Evolutionary conservation across 1,284 basidiomycete genomes (phyloP).

Genomic region (Coniferiporia sulphurascens): DNA sequence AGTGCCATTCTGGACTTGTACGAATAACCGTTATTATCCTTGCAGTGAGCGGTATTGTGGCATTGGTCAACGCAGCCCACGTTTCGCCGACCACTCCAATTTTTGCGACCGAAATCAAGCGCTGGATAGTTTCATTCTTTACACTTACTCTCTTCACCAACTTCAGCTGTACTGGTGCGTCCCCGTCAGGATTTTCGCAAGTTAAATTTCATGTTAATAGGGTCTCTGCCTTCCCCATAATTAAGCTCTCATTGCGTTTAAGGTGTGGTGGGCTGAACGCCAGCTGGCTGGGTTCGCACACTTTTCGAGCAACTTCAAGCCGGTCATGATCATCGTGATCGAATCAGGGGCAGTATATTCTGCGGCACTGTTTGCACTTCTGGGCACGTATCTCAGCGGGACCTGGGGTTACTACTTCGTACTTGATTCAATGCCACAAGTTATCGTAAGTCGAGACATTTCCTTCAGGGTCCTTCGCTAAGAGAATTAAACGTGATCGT

Average conservation of each 20-base stretch:
- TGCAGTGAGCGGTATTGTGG: neutral
- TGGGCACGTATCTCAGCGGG: constrained; percentile 8
- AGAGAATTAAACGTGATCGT: neutral
- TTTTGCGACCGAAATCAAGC: constrained; percentile 21
- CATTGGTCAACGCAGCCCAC: neutral
- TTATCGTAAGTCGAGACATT: constrained; percentile 14
- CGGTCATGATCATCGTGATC: constrained; percentile 13
- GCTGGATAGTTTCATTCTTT: constrained; percentile 16
- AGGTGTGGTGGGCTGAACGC: constrained; percentile 12
- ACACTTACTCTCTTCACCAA: constrained; percentile 20
- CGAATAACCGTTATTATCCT: neutral
- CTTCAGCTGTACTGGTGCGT: constrained; percentile 22
- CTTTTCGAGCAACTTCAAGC: neutral
- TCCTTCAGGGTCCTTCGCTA: neutral
- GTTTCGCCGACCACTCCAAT: neutral
- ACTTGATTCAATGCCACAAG: constrained; percentile 14
- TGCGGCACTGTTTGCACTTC: constrained; percentile 11
- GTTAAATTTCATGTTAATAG: neutral
- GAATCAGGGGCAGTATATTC: constrained; percentile 18
- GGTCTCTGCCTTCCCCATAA: neutral
- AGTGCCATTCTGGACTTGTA: neutral
- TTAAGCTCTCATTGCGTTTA: constrained; percentile 14
- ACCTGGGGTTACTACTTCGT: constrained; percentile 17
- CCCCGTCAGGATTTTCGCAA: neutral
- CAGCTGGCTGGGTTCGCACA: constrained; percentile 2